Evolutionary conservation across 139 green algal species (phyloP).

Genomic region (Spirogloea muscicola): DNA sequence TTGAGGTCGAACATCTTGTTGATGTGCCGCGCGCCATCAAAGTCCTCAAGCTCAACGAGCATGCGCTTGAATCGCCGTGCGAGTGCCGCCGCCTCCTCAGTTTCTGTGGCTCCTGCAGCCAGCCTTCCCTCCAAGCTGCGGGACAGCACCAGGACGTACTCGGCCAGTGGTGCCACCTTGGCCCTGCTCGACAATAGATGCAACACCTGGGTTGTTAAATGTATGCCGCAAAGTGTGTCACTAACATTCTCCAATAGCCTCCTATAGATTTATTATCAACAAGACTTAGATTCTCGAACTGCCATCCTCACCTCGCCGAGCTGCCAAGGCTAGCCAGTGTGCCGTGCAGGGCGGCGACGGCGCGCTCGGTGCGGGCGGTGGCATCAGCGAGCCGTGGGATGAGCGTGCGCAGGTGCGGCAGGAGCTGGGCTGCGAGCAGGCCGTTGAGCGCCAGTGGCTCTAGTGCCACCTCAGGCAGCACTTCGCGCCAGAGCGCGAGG

Average conservation of each 20-base stretch:
- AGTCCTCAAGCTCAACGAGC: constrained; percentile 29
- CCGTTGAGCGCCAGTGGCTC: constrained; percentile 25
- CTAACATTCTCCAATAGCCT: background rate
- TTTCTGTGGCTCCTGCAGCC: background rate
- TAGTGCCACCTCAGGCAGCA: constrained; percentile 11
- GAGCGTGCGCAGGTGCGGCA: constrained; percentile 31
- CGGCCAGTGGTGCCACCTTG: constrained; percentile 22
- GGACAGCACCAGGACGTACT: constrained; percentile 10
- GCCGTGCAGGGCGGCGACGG: constrained; percentile 11
- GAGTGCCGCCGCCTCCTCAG: constrained; percentile 17
- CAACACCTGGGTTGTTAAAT: background rate
- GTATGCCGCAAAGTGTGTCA: background rate
- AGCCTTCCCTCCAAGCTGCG: constrained; percentile 14
- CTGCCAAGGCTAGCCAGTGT: background rate
- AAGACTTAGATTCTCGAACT: background rate
- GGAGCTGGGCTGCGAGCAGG: constrained; percentile 24
- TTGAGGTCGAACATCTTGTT: constrained; percentile 20
- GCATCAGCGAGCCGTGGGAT: constrained; percentile 11
- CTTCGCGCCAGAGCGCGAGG: constrained; percentile 9
- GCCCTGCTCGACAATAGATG: background rate
- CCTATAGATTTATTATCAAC: background rate
- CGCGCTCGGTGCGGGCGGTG: constrained; percentile 10
- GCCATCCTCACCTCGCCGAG: too few relatives aligned
- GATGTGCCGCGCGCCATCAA: constrained; percentile 20
- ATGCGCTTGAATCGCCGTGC: constrained; percentile 31